Evolutionary conservation across 2,329 filamentous ascomycete species (phyloP).

Genomic region (Beauveria australis): DNA sequence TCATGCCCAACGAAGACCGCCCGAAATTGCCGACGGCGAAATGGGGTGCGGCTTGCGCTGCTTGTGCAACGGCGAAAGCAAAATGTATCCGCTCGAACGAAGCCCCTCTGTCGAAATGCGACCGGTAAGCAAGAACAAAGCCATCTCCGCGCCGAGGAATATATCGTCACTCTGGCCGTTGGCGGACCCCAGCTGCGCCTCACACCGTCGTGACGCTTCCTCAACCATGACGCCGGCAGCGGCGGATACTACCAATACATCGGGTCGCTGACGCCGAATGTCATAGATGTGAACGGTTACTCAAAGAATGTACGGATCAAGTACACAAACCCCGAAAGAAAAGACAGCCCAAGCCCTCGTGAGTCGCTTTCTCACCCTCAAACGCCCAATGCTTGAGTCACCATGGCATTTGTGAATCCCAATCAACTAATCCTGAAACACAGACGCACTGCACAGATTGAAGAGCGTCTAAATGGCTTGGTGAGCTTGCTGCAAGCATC

Average conservation of each 20-base stretch:
- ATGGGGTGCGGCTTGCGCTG: constrained; percentile 43
- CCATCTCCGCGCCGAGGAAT: neutral
- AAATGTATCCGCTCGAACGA: constrained; percentile 39
- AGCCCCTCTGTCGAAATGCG: constrained; percentile 32
- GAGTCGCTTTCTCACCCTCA: constrained; percentile 19
- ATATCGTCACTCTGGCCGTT: neutral
- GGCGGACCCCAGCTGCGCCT: neutral
- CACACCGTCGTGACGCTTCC: neutral
- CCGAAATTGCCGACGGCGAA: constrained; percentile 29
- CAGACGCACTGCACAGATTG: constrained; percentile 41
- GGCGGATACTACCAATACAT: neutral
- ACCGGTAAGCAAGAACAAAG: constrained; percentile 25
- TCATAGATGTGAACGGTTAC: constrained; percentile 37
- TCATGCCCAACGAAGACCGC: constrained; percentile 14
- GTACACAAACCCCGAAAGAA: constrained; percentile 44
- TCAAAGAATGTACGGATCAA: constrained; percentile 39
- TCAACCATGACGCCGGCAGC: neutral
- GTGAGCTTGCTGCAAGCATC: constrained; percentile 38
- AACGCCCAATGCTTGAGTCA: neutral
- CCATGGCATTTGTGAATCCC: constrained; percentile 6
- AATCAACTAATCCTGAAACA: neutral
- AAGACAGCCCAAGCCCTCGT: constrained; percentile 42
- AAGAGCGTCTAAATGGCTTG: constrained; percentile 40
- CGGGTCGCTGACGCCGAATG: neutral
- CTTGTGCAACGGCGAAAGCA: constrained; percentile 41